Conservation (phyloP, 352 stramenopile species). For the Phytophthora megakarya region DNA sequence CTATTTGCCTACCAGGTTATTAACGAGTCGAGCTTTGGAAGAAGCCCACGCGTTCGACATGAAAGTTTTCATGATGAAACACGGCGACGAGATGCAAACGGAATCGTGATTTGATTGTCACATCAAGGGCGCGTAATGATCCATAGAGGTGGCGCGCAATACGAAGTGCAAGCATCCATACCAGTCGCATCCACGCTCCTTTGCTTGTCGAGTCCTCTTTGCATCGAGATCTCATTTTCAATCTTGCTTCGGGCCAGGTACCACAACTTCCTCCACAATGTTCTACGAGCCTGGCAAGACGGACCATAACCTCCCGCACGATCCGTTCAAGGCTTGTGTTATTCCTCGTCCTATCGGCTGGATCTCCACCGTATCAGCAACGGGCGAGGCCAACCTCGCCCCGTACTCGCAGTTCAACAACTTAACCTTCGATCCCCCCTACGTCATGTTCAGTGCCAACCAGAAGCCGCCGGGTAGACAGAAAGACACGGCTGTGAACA, state of each 20-base stretch:
- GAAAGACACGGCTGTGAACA: constrained; percentile 40
- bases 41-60: no score
- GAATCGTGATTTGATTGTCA: constrained; percentile 38
- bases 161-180: constrained; percentile 33
- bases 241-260: constrained; percentile 15
- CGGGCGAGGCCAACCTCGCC: constrained; percentile 30
- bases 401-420: constrained; percentile 44
- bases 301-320: constrained; percentile 38
- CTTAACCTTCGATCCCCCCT: constrained; percentile 37
- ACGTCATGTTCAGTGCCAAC: constrained; percentile 44
- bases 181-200: constrained; percentile 1
- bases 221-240: constrained; percentile 11
- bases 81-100: constrained; percentile 18
- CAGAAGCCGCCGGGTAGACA: constrained; percentile 35
- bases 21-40: not conserved
- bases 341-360: constrained; percentile 34
- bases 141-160: constrained; percentile 34
- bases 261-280: constrained; percentile 4
- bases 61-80: not conserved
- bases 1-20: no score
- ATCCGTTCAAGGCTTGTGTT: constrained; percentile 40
- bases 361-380: constrained; percentile 36
- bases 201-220: constrained; percentile 7
- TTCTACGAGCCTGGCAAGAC: constrained; percentile 41
- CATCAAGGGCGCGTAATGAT: constrained; percentile 25